phyloP scores from a whole-genome alignment of 805 yeast species.

The Candida vartiovaarae region DNA sequence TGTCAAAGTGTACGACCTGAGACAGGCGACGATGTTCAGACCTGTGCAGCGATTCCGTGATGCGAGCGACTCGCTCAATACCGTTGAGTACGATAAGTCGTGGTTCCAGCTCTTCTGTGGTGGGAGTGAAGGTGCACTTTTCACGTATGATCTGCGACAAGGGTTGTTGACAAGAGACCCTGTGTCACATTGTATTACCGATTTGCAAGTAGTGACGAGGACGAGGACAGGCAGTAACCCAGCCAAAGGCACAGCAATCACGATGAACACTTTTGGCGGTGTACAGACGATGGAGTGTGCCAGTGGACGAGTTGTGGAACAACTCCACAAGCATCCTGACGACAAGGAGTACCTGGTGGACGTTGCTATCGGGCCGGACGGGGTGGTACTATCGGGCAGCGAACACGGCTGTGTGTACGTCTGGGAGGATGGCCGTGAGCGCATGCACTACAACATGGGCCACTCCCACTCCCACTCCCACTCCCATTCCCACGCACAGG shows the following conservation, averaged over 20 bases:
- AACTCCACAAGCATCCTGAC: neutral
- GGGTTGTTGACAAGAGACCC: constrained; percentile 10
- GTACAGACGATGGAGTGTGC: neutral
- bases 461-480: too few species aligned
- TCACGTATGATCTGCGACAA: constrained; percentile 17
- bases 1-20: constrained; percentile 10
- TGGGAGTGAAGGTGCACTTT: constrained; percentile 19
- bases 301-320: neutral
- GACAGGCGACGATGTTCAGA: constrained; percentile 10
- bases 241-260: too few species aligned
- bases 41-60: constrained; percentile 31
- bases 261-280: constrained; percentile 1
- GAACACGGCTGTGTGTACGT: constrained; percentile 8
- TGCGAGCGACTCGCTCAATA: constrained; percentile 24
- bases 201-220: neutral
- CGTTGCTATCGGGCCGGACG: neutral
- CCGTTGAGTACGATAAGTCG: constrained; percentile 4
- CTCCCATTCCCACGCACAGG: too few species aligned
- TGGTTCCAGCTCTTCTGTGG: constrained; percentile 9
- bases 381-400: constrained; percentile 3
- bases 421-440: neutral
- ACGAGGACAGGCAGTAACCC: too few species aligned
- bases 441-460: neutral
- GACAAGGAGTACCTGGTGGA: neutral
- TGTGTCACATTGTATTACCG: constrained; percentile 6